Conservation (phyloP, 106 monocot species). For the Dioscorea zingiberensis region DNA sequence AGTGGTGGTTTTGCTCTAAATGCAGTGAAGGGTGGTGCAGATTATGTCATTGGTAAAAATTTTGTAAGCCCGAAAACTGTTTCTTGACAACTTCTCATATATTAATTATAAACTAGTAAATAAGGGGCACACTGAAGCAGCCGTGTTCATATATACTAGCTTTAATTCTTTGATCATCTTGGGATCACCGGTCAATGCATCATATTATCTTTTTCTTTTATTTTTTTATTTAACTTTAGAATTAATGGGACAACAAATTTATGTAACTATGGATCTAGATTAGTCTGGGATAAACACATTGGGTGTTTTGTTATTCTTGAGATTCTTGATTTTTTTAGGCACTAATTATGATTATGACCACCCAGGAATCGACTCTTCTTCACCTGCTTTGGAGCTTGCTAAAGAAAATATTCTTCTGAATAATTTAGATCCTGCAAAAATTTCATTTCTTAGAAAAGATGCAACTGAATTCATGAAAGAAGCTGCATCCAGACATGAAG, state of each 20-base stretch:
- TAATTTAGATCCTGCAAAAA: slow-evolving; percentile 43
- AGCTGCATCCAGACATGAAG: slow-evolving; percentile 56
- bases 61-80: slow-evolving; percentile 23
- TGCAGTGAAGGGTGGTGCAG: slow-evolving; percentile 75
- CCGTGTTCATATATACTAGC: no score
- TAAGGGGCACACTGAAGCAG: no score
- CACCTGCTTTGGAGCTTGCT: slow-evolving; percentile 82
- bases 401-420: slow-evolving; percentile 80
- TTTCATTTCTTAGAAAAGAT: slow-evolving; percentile 85
- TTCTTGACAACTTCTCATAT: background rate
- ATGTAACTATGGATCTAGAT: no score
- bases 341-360: background rate
- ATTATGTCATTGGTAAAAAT: slow-evolving; percentile 72
- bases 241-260: no score
- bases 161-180: no score
- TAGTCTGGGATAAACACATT: no score
- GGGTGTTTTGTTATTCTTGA: no score
- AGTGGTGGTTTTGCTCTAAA: slow-evolving; percentile 92
- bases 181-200: no score
- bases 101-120: no score
- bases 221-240: no score
- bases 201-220: no score
- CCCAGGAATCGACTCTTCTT: slow-evolving; percentile 89
- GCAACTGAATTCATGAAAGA: slow-evolving; percentile 81
- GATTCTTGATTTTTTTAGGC: no score